Base-by-base conservation (phyloP, 495 filamentous ascomycete genomes). In the Podospora tetraspora region DNA sequence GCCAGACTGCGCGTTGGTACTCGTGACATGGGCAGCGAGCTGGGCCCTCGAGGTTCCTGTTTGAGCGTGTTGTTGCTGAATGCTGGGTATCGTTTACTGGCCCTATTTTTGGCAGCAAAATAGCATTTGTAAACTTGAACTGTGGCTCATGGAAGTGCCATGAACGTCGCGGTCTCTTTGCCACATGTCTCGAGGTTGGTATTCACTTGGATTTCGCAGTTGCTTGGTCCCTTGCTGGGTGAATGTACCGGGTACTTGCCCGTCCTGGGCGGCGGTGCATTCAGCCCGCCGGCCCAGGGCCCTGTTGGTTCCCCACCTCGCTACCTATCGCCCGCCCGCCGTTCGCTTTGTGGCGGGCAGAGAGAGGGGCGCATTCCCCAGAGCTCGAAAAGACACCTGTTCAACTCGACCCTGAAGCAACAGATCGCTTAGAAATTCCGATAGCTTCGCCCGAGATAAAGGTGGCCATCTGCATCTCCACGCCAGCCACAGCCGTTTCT, bases 301-400 rank as follows among this genome's bases (percentile, higher is more conserved):
- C 63, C 27, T 21, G 52, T 30, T 68, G 43, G 60, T 24, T 37
- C 66, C 62, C 67, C 69, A 64, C 66, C 63, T 62, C 29, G 61
- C 56, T 59, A 34, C 59, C 56, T 59, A 34, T 63, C 61, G 63
- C 66, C 63, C 61, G 63, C 66, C 63, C 67, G 60, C 59, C 60
- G 43, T 66, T 32, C 21, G 34, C 43, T 2, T n/a, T 16, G 43
- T 52, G 43, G 43, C 43, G 43, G 43, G 43, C 43, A 52, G n/a
- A 52, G 43, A 43, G 37, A 52, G 43, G 43, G 43, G 43, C 43
- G 43, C 43, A 52, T 52, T 52, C 60, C 37, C 62, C 27, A 43
- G 59, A 58, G 37, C 19, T 63, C 66, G 74, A 77, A 73, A 75
- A 76, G 74, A 75, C 72, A 75, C 72, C 74, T 77, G 72, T 77